Base-by-base conservation (phyloP, 106 monocot genomes). In the Dioscorea zingiberensis region DNA sequence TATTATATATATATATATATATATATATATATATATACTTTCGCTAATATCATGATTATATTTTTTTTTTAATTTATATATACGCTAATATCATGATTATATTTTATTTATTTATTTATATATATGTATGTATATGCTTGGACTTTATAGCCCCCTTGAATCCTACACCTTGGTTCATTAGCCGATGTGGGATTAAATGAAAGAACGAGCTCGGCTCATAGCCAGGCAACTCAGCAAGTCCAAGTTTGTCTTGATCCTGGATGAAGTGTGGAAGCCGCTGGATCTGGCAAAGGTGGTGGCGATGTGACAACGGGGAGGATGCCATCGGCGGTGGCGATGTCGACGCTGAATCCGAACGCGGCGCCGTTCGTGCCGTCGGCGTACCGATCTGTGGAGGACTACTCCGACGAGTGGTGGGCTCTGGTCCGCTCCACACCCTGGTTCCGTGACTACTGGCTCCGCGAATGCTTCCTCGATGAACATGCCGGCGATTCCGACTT, bases 391-490 rank as follows among this genome's bases (percentile, higher is more conserved):
- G 85, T 85, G 65, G 85, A 85, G 62, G 85, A 85, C 66, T 85
- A 65, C 76, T 85, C 80, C 46, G 28, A 64, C 45, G 85, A 77
- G 63, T 80, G 85, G 85, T 85, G 85, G 85, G 62, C 47, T 1
- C 77, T 85, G 6, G 80, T 85, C 5, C 58, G 54, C 8, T 59
- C 74, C 4, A 67, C 80, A 5, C 62, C 80, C 1, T 77, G 74
- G 77, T 80, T 85, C 69, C 67, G 77, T 53, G 85, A 80, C 63
- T 74, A 74, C 80, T 85, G 85, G 80, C 53, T 77, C 24, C 77
- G 74, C 7, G 73, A 82, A 60, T 62, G 73, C 73, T 76, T 69
- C 72, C 18, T 58, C 8, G 80, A 80, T 23, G 28, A 27, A 10
- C 11, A 18, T 5, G 26, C 16, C 32, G 25, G 44, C 18, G 38